Conservation (phyloP, 495 filamentous ascomycete species). For the Talaromyces thailandensis region DNA sequence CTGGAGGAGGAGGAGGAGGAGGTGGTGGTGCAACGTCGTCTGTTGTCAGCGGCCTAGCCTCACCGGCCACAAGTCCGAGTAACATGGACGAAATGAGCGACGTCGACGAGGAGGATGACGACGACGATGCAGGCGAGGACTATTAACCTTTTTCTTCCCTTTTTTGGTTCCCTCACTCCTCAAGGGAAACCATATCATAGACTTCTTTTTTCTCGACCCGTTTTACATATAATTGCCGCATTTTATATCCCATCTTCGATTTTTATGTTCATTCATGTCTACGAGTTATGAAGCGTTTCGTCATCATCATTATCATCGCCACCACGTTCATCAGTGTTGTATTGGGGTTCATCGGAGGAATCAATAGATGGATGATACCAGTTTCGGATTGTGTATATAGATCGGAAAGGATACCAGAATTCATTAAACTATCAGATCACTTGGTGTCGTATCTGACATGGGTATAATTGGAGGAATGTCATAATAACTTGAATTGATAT, state of each 20-base stretch:
- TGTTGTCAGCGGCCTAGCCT: conserved; percentile 22
- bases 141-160: neutral
- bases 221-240: neutral
- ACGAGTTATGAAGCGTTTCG: neutral
- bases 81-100: conserved; percentile 12
- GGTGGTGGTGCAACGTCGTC: conserved; percentile 24
- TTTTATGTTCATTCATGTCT: neutral
- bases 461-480: neutral
- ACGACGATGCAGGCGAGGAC: conserved; percentile 2
- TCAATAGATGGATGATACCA: neutral
- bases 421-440: neutral
- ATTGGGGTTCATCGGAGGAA: neutral
- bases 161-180: neutral
- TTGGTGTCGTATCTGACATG: too few relatives aligned
- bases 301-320: neutral
- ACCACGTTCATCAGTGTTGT: neutral
- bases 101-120: neutral
- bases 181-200: neutral
- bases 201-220: neutral
- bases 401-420: neutral
- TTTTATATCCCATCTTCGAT: neutral
- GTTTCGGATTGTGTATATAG: neutral
- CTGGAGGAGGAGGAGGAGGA: too few relatives aligned
- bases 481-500: neutral
- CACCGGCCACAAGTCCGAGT: conserved; percentile 23